phyloP scores from a whole-genome alignment of 768 basidiomycete species.

The Mycena rebaudengoi region DNA sequence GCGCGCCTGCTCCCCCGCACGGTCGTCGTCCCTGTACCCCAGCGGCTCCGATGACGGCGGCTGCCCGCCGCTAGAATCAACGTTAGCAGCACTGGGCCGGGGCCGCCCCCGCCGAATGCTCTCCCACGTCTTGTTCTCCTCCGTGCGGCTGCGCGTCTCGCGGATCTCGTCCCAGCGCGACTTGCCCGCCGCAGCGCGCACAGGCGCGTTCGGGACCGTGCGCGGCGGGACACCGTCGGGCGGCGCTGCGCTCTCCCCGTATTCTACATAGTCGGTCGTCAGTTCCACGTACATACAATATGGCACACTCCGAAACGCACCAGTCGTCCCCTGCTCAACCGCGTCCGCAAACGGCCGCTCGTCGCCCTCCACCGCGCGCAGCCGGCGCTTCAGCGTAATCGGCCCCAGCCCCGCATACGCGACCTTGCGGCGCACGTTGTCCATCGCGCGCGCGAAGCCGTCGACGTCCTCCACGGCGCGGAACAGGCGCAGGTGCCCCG shows the following conservation, averaged over 20 bases:
- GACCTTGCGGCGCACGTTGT: constrained; percentile 21
- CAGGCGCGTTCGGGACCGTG: not conserved
- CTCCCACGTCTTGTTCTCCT: constrained; percentile 20
- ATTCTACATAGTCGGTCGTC: not conserved
- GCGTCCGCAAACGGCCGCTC: constrained; percentile 2
- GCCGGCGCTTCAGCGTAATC: not conserved
- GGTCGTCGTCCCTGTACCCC: constrained; percentile 18
- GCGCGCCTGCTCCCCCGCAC: constrained; percentile 18
- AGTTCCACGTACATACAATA: too few species aligned
- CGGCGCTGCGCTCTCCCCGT: not conserved
- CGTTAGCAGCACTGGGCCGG: constrained; percentile 15
- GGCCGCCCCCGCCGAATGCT: constrained; percentile 23
- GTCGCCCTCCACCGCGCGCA: not conserved
- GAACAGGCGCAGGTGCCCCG: not conserved
- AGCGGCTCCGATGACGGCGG: not conserved
- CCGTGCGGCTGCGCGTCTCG: constrained; percentile 13
- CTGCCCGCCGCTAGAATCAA: not conserved
- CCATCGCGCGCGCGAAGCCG: constrained; percentile 26
- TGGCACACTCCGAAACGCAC: too few species aligned
- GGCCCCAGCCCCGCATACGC: constrained; percentile 7
- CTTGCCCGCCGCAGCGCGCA: not conserved
- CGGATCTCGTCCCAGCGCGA: constrained; percentile 29
- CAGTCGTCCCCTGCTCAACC: too few species aligned
- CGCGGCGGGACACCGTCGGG: not conserved
- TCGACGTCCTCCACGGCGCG: constrained; percentile 12